Base-by-base conservation (phyloP, 73 alveolate species). In the Paramecium sonneborni region DNA sequence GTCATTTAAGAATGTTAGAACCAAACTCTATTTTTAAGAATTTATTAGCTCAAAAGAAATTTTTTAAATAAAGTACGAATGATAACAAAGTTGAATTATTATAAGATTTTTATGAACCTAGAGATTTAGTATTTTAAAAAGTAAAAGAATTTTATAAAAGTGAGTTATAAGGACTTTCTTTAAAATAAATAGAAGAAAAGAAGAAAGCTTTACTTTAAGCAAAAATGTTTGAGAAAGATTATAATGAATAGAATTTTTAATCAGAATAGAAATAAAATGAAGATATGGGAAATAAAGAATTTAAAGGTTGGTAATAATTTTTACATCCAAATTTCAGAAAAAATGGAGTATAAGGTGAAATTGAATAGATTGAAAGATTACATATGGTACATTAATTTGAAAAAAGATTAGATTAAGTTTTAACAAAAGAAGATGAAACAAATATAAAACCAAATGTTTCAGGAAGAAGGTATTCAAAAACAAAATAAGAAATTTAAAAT, bases 151-250 rank as follows among this genome's bases (percentile, higher is more conserved):
- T 70, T n/a, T 88, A 69, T 70, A 82, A 67, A 26, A 70, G 24
- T 28, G 94, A 88, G 41, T 35, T 88, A 10, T 69, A 82, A 72
- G 94, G 94, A 24, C 34, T 41, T 7, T 88, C 94, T 9, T 82
- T 88, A 23, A 38, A 88, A 58, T 44, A 88, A 70, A 88, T 88
- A 30, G 94, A 88, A 43, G 94, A 79, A 41, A 38, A 41, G 24
- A 79, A 79, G 55, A 79, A 79, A 44, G 69, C 69, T 3, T 39
- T 30, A 23, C 15, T 79, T 1, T 41, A 79, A 20, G 90, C 90
- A 3, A 26, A 79, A 41, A 79, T 79, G 90, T 79, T 32, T 32
- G 86, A 62, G 18, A 74, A 74, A 21, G 57, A 37, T 37, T 39
- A 74, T 37, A 39, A 74, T 15, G 57, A 74, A 15, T 32, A 37